These are phyloP conservation scores for Pyrenophora teres DNA, from an alignment of 2,329 filamentous ascomycete species.

Conservation along the genomic window DNA sequence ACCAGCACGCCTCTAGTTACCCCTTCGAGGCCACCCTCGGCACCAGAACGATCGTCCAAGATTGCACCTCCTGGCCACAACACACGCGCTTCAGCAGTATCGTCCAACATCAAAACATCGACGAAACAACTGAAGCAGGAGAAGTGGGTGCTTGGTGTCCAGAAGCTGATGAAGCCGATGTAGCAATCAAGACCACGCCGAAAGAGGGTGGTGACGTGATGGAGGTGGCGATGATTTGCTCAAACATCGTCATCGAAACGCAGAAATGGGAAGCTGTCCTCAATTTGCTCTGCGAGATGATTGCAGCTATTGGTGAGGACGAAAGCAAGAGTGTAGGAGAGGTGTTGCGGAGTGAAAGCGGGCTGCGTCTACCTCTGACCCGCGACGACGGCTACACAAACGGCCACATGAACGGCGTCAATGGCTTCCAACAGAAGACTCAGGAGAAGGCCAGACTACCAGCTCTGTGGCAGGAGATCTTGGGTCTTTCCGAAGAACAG, in stretches of 20 bases:
- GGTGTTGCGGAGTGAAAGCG: neutral
- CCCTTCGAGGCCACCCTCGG: neutral
- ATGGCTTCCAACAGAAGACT: neutral
- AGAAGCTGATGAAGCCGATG: constrained; percentile 1
- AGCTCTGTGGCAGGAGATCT: neutral
- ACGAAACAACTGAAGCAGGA: neutral
- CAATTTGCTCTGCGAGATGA: neutral
- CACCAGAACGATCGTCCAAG: neutral
- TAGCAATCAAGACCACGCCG: constrained; percentile 1
- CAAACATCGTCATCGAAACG: neutral
- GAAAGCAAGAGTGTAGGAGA: constrained; percentile 1
- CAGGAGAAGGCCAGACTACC: neutral
- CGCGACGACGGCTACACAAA: constrained; percentile 1
- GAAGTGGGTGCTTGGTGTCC: constrained; percentile 1
- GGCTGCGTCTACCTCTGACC: neutral
- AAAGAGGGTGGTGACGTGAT: neutral
- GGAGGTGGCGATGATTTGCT: constrained; percentile 1
- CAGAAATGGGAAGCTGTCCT: neutral
- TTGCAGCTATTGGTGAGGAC: neutral
- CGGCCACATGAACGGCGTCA: neutral
- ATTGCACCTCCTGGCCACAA: neutral
- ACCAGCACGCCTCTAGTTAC: neutral
- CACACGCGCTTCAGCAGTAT: neutral
- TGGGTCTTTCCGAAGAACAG: constrained; percentile 1
- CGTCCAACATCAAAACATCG: constrained; percentile 1